Evolutionary conservation across 2,329 filamentous ascomycete genomes (phyloP), one percentile per base, ranked within the genome.

Genomic region (Bretziella fagacearum): DNA sequence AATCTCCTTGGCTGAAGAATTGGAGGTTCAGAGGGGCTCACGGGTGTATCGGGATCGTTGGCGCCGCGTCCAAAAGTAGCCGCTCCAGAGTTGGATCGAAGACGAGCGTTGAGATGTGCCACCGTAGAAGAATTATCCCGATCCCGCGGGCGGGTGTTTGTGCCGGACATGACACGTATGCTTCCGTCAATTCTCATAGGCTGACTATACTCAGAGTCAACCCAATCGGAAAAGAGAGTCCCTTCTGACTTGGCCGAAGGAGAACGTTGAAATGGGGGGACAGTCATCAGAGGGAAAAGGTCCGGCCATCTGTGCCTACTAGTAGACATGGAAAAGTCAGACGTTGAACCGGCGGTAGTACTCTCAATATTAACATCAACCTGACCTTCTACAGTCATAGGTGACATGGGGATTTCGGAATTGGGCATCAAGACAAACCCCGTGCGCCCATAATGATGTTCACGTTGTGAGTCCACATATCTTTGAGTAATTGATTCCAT

Each of bases 401-500:
- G 46, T 5, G 39, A 41, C 13, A 30, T 15, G 15, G 11, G 25
- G 4, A 43, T 11, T 27, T 36, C 27, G 2, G 23, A 15, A 25
- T 33, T 22, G 8, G 20, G 17, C 10, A 18, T 36, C 6, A 23
- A 29, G 1, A 30, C 17, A 11, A n/a, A n/a, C 17, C 17, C 25
- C 6, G 13, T 13, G 11, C 30, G 30, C 11, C 17, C 13, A 7
- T 15, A 7, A n/a, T 33, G 3, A 35, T 46, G 43, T 26, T 25
- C 8, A 3, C 25, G 35, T 4, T 49, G 51, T 2, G 44, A 37
- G 1, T 51, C 46, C 1, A 49, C 15, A 13, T 45, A 49, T n/a
- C 44, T 37, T 7, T 52, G 43, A 4, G 49, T 51, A 6, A 51
- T 47, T 2, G 49, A 49, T 10, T 51, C 49, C 3, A 51, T 36